Conservation (phyloP, 352 stramenopile genomes). For the Globisporangium perplexum region DNA sequence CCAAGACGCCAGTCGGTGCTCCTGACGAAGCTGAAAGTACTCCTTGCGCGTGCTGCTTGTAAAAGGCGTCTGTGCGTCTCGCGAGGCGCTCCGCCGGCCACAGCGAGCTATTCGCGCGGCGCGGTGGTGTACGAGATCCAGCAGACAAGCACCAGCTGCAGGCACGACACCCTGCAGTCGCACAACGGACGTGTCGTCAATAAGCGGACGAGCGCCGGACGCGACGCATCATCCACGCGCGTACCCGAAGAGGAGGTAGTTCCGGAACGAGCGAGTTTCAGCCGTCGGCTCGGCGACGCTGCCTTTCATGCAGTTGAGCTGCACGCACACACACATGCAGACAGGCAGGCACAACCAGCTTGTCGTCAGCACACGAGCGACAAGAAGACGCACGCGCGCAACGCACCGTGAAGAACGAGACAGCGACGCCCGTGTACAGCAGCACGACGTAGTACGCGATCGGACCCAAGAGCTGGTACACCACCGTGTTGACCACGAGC, state of each 20-base stretch:
- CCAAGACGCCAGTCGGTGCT: background rate
- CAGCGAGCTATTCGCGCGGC: constrained; percentile 39
- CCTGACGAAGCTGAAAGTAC: background rate
- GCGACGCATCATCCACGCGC: constrained; percentile 1
- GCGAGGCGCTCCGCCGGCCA: background rate
- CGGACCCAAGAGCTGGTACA: constrained; percentile 79
- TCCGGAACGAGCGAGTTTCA: constrained; percentile 77
- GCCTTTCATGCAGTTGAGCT: constrained; percentile 89
- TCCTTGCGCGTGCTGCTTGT: constrained; percentile 7
- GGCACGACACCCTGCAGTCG: constrained; percentile 53
- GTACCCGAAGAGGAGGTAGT: constrained; percentile 83
- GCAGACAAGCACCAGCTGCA: constrained; percentile 76
- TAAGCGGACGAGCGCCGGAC: background rate
- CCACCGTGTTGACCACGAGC: constrained; percentile 93
- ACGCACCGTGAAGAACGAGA: constrained; percentile 93
- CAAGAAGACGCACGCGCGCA: background rate
- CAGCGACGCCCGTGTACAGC: constrained; percentile 90
- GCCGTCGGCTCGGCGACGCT: constrained; percentile 65
- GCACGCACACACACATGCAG: background rate
- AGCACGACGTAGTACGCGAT: constrained; percentile 91
- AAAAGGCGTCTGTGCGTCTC: background rate
- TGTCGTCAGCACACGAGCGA: background rate
- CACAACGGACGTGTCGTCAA: background rate
- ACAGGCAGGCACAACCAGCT: too few relatives aligned
- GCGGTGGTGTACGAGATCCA: constrained; percentile 85